These are phyloP conservation scores for Penicillium oxalicum DNA, from an alignment of 2,329 filamentous ascomycete genomes.

Conservation along the genomic window DNA sequence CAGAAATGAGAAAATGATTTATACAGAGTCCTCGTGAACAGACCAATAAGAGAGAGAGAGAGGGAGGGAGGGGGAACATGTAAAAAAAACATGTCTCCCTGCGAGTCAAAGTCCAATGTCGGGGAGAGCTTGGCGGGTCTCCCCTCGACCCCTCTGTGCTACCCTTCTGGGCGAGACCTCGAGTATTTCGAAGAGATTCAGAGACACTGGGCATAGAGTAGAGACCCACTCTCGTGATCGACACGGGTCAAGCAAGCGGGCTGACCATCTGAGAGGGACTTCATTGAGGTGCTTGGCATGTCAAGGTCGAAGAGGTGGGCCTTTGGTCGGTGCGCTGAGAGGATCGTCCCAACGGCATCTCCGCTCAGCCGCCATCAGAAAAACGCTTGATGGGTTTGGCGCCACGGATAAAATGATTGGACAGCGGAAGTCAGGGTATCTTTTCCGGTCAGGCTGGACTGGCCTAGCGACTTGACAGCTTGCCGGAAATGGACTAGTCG, in stretches of 20 bases:
- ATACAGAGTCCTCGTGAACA: neutral
- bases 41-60: neutral
- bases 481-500: neutral
- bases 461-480: neutral
- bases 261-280: neutral
- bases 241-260: slow-evolving; percentile 1
- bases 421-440: slow-evolving; percentile 1
- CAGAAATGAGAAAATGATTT: no score
- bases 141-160: neutral
- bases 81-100: no score
- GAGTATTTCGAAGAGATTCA: slow-evolving; percentile 7
- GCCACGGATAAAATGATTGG: slow-evolving; percentile 6
- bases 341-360: neutral
- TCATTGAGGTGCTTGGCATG: no score
- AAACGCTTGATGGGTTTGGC: neutral
- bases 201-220: neutral
- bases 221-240: slow-evolving; percentile 11
- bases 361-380: neutral
- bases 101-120: neutral
- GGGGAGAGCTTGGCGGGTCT: neutral
- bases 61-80: no score
- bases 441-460: slow-evolving; percentile 7
- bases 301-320: neutral
- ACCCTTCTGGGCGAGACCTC: neutral
- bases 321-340: neutral